Conservation (phyloP, 495 filamentous ascomycete species). For the Xylaria telfairii region DNA sequence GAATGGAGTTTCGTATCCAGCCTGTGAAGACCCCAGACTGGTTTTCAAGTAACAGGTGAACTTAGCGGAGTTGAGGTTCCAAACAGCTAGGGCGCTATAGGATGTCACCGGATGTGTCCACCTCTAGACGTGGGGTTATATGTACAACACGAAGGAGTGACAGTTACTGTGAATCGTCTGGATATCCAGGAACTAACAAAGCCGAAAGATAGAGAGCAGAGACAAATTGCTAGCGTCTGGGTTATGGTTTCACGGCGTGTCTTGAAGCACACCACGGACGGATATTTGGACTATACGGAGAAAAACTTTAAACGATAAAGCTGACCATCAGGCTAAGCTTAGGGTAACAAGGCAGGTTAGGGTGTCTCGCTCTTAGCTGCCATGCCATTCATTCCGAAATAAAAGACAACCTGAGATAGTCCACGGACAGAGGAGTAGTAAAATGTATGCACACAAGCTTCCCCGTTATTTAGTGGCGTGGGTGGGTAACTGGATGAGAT, state of each 20-base stretch:
- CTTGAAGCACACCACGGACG: background rate
- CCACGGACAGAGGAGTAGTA: background rate
- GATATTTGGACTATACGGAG: background rate
- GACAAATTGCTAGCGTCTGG: background rate
- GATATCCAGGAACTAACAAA: background rate
- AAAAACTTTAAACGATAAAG: background rate
- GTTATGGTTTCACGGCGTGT: background rate
- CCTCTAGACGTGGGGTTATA: constrained; percentile 9
- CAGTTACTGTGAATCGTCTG: background rate
- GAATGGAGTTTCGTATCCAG: background rate
- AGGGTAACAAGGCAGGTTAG: background rate
- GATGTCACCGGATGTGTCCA: background rate
- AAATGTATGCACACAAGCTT: background rate
- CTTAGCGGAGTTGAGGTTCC: background rate
- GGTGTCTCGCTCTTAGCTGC: background rate
- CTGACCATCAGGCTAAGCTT: background rate
- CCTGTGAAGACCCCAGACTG: background rate
- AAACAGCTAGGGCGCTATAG: constrained; percentile 1
- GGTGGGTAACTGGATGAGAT: constrained; percentile 1
- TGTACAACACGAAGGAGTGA: background rate
- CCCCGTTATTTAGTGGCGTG: constrained; percentile 1
- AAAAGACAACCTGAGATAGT: background rate
- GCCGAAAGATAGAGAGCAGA: background rate
- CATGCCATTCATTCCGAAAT: background rate
- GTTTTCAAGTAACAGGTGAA: constrained; percentile 2